Evolutionary conservation across 164 flowering plant genomes (phyloP), one percentile per base, ranked within the genome.

Genomic region (Vitis rupestris): DNA sequence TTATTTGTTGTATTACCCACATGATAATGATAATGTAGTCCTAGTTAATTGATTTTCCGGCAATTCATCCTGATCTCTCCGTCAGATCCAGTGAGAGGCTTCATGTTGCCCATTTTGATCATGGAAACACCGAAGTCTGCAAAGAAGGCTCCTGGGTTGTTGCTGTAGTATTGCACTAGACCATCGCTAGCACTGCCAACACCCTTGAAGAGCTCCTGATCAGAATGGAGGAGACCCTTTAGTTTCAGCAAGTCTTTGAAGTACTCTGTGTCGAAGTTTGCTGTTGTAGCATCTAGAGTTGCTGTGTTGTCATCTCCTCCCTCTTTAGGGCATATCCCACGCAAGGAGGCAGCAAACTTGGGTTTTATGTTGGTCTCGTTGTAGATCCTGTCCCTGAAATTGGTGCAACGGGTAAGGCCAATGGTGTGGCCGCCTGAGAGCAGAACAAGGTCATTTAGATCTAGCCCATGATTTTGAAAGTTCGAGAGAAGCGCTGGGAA

Each of bases 361-460:
- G 74, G 56, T 19, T 82, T 74, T 15, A 82, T 81, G 72, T 82
- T 82, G 54, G 74, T 65, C 0, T 71, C 84, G 50, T 64, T 82
- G 77, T 81, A 84, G 53, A 80, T 78, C 44, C 82, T 74, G 64
- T 53, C 44, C 61, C 81, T 71, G 65, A 74, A 86, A 44, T 11
- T 9, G 0, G 1, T 2, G 44, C 86, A 86, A 30, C 62, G 74
- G 0, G 84, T 71, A n/a, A 67, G 74, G 13, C 90, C 87, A 9
- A 86, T 59, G 0, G 85, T 78, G 79, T 84, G 88, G 9, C 80
- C 84, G 6, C 88, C 90, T 4, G 83, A 72, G 23, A 80, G 74
- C 6, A 69, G 70, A 1, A 83, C 69, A 8, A 83, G 51, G 68
- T 81, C 82, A 0, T 67, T 51, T 16, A 65, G 50, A 65, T 74